Conservation (phyloP, 139 green algal genomes). For the Zygnema circumcarinatum region DNA sequence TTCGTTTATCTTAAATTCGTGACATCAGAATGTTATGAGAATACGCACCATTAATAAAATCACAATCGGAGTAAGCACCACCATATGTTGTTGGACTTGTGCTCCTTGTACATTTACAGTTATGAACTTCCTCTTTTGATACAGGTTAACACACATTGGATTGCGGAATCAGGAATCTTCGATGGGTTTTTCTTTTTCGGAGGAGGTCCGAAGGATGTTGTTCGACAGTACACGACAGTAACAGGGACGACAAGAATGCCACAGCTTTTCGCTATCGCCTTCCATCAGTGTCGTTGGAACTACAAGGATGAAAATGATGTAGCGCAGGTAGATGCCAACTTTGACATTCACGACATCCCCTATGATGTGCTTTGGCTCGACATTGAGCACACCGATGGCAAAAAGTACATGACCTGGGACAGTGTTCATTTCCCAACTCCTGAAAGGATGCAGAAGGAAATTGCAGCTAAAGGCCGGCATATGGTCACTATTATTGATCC, state of each 20-base stretch:
- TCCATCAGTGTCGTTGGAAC: constrained; percentile 99
- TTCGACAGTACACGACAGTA: constrained; percentile 79
- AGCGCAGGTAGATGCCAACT: constrained; percentile 78
- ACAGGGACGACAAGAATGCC: constrained; percentile 91
- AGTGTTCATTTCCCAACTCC: constrained; percentile 82
- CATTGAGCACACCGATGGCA: constrained; percentile 99
- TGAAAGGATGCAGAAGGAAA: constrained; percentile 71
- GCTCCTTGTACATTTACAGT: no score
- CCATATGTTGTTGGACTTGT: no score
- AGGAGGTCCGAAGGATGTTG: constrained; percentile 71
- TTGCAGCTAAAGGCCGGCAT: constrained; percentile 56
- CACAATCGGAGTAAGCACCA: no score
- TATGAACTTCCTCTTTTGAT: no score
- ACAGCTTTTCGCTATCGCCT: constrained; percentile 92
- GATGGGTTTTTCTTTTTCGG: constrained; percentile 93
- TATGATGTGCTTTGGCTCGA: constrained; percentile 99
- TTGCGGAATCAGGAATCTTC: constrained; percentile 91
- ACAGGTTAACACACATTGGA: constrained; percentile 83
- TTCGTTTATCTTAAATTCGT: no score
- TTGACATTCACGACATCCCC: constrained; percentile 91
- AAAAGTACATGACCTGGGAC: constrained; percentile 98
- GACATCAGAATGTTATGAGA: no score
- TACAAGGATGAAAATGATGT: constrained; percentile 86
- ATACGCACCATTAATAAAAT: no score
- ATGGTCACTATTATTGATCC: constrained; percentile 97